phyloP scores from a whole-genome alignment of 768 basidiomycete genomes.

The Tricholoma matsutake region DNA sequence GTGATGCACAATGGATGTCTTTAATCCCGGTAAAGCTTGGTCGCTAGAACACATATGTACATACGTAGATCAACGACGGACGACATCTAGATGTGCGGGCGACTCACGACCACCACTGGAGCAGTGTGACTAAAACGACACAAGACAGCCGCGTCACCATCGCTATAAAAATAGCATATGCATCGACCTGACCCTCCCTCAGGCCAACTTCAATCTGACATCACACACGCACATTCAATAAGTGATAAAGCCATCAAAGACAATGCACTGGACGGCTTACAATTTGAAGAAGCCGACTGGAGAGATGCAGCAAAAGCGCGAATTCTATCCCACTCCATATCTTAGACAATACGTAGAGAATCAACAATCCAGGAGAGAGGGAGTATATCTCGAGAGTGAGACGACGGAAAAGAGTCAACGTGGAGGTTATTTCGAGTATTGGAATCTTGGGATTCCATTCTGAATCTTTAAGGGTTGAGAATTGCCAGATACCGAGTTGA shows the following conservation, averaged over 20 bases:
- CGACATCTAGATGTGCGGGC: too few relatives aligned
- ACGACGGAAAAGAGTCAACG: constrained; percentile 16
- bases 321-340: constrained; percentile 24
- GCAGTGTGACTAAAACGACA: constrained; percentile 12
- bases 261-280: constrained; percentile 11
- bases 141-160: constrained; percentile 15
- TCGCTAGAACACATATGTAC: constrained; percentile 7
- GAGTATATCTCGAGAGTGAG: constrained; percentile 22
- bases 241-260: too few relatives aligned
- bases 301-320: constrained; percentile 25
- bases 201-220: constrained; percentile 21
- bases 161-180: constrained; percentile 16
- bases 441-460: constrained; percentile 4
- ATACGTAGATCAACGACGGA: neutral
- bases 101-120: constrained; percentile 23
- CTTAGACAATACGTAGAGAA: constrained; percentile 18
- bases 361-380: constrained; percentile 18
- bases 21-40: constrained; percentile 8
- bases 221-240: neutral
- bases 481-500: constrained; percentile 20
- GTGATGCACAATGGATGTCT: constrained; percentile 17
- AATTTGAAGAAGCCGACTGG: constrained; percentile 18
- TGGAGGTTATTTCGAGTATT: constrained; percentile 10
- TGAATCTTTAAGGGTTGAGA: constrained; percentile 8
- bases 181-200: constrained; percentile 15